Conservation (phyloP, 768 basidiomycete species). For the Mycena alexandri region DNA sequence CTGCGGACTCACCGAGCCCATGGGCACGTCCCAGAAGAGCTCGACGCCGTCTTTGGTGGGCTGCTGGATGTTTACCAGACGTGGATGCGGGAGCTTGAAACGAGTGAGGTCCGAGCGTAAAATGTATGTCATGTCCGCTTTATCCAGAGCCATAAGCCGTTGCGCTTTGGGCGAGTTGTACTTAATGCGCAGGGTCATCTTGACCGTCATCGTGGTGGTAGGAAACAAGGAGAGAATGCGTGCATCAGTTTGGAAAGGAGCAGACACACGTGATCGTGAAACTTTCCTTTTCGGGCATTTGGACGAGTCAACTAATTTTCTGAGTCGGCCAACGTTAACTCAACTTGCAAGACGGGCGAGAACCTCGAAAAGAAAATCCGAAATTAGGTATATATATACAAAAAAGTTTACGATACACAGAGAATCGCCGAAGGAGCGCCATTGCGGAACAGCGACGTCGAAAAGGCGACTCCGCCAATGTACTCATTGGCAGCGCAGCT, state of each 20-base stretch:
- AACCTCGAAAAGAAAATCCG: too few species aligned
- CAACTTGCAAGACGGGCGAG: too few species aligned
- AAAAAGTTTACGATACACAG: conserved; percentile 12
- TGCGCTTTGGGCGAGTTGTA: not conserved
- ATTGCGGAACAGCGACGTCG: conserved; percentile 20
- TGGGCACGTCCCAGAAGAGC: conserved; percentile 8
- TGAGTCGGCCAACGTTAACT: not conserved
- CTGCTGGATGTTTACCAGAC: not conserved
- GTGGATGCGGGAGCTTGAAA: conserved; percentile 27
- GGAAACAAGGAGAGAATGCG: not conserved
- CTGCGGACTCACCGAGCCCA: conserved; percentile 3
- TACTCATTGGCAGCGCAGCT: conserved; percentile 32
- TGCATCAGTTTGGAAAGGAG: not conserved
- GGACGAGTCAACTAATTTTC: not conserved
- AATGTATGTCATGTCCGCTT: not conserved
- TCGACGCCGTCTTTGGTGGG: conserved; percentile 13
- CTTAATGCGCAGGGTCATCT: conserved; percentile 2
- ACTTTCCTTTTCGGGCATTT: not conserved
- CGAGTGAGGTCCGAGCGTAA: conserved; percentile 17
- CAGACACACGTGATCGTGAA: not conserved
- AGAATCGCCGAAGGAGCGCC: conserved; percentile 26
- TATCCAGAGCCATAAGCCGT: not conserved
- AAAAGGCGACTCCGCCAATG: conserved; percentile 33
- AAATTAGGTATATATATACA: too few species aligned
- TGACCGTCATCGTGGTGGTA: not conserved